Evolutionary conservation across 176 grass and related monocot species (phyloP).

Genomic region (Oryza longistaminata): DNA sequence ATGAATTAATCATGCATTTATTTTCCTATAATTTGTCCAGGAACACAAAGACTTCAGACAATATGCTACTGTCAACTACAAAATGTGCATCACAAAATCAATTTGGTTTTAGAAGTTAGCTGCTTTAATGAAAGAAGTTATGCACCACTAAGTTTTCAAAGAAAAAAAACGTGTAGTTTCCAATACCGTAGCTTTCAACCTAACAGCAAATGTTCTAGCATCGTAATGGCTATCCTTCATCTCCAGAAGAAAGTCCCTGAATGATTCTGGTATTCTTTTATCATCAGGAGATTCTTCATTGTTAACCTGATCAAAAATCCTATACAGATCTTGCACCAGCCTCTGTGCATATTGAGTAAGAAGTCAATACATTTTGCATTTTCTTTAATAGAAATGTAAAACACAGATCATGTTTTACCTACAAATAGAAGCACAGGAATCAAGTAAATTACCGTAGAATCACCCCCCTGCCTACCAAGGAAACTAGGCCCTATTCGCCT

Average conservation of each 20-base stretch:
- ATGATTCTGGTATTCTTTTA: slow-evolving; percentile 74
- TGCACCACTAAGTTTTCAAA: background rate
- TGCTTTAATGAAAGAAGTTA: background rate
- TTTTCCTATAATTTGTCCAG: background rate
- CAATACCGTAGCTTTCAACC: slow-evolving; percentile 87
- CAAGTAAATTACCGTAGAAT: slow-evolving; percentile 66
- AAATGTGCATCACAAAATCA: slow-evolving; percentile 7
- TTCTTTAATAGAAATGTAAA: slow-evolving; percentile 28
- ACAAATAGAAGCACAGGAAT: slow-evolving; percentile 23
- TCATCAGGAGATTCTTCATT: slow-evolving; percentile 54
- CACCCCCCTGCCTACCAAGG: slow-evolving; percentile 63
- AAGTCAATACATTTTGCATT: slow-evolving; percentile 30
- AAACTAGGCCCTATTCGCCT: slow-evolving; percentile 87
- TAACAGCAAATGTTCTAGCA: slow-evolving; percentile 73
- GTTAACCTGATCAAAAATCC: slow-evolving; percentile 81
- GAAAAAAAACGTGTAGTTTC: no score
- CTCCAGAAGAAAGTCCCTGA: slow-evolving; percentile 84
- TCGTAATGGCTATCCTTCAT: slow-evolving; percentile 81
- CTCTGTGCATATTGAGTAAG: slow-evolving; percentile 53
- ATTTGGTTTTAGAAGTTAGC: background rate
- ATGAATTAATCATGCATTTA: background rate
- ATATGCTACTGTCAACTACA: background rate
- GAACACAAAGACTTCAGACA: background rate
- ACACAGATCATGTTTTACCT: slow-evolving; percentile 18
- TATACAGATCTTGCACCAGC: slow-evolving; percentile 81